Percentiles rank a stretch among this genome's conserved stretches.
Evolutionary conservation across 345 rosid species (phyloP).

Genomic region (Acer yangbiense): DNA sequence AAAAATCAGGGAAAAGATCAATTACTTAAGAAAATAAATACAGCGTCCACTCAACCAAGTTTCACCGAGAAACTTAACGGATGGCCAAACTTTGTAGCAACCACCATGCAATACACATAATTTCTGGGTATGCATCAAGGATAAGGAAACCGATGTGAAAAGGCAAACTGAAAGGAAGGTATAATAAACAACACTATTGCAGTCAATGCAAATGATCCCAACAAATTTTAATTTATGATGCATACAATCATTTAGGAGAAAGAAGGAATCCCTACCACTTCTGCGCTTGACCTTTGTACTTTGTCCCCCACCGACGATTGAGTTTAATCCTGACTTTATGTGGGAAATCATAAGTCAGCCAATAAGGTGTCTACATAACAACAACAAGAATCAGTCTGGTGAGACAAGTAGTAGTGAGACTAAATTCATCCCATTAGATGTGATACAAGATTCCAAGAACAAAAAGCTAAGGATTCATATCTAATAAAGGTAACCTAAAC

Average conservation of each 20-base stretch:
- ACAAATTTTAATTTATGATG: neutral
- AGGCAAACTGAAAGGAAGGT: neutral
- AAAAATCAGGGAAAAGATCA: neutral
- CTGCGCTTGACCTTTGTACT: conserved; percentile 85
- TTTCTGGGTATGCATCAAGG: neutral
- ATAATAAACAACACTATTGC: neutral
- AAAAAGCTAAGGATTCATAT: neutral
- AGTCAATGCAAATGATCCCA: neutral
- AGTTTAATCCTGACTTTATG: conserved; percentile 45
- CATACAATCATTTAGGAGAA: neutral
- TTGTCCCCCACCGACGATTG: conserved; percentile 58
- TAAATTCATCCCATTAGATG: neutral
- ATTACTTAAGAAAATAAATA: neutral
- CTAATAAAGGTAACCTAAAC: conserved; percentile 5
- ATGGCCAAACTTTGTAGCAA: neutral
- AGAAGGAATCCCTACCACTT: conserved; percentile 51
- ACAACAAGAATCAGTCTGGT: conserved; percentile 17
- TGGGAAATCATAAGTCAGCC: conserved; percentile 81
- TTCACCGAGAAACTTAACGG: neutral
- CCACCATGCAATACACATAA: neutral
- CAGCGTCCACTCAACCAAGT: neutral
- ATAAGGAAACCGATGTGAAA: neutral
- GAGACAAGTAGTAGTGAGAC: neutral
- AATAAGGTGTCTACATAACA: conserved; percentile 60
- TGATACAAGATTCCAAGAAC: neutral